Percentiles rank a stretch among this genome's conserved stretches.
These are phyloP conservation scores for Eucalyptus cloeziana DNA, from an alignment of 345 rosid species.

Conservation along the genomic window DNA sequence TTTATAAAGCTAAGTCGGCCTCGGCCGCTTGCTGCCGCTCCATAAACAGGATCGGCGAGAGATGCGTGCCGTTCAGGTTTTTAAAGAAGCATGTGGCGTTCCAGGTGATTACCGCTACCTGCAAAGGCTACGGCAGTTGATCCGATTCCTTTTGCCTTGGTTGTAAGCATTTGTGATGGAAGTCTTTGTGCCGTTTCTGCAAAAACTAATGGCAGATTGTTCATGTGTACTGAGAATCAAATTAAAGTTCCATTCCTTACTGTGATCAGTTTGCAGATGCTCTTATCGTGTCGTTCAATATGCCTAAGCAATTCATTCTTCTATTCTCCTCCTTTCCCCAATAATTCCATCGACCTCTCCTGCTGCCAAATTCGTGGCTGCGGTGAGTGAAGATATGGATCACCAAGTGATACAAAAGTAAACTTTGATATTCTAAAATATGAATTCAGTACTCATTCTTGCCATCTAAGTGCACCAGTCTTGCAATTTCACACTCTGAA, in stretches of 20 bases:
- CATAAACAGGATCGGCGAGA: background rate
- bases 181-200: background rate
- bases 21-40: background rate
- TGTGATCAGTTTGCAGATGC: background rate
- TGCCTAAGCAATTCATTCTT: background rate
- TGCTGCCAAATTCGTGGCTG: background rate
- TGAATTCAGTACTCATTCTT: background rate
- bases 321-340: background rate
- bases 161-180: background rate
- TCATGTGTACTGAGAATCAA: background rate
- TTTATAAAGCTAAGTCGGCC: background rate
- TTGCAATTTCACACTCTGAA: background rate
- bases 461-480: background rate
- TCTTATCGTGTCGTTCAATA: background rate
- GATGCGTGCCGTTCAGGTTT: background rate
- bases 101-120: background rate
- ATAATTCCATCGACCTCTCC: background rate
- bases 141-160: background rate
- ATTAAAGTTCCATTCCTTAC: background rate
- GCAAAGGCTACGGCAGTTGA: background rate
- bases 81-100: background rate
- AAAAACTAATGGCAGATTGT: background rate
- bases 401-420: background rate
- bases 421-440: background rate
- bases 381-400: background rate